Evolutionary conservation across 2,329 filamentous ascomycete species (phyloP).

Genomic region (Phoma sp.): DNA sequence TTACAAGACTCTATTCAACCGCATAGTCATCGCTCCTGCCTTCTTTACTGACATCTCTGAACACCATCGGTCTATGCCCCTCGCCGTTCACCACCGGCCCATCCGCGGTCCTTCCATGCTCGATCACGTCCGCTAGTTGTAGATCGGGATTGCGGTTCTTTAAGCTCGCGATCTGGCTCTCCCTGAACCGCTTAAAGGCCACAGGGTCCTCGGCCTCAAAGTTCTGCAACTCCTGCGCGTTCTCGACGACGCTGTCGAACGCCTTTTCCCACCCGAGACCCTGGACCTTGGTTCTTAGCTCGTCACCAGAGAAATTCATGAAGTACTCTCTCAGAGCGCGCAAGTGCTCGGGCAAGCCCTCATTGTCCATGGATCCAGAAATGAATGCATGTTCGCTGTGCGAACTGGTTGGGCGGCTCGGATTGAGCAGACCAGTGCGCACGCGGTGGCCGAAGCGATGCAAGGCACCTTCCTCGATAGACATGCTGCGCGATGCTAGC

Average conservation of each 20-base stretch:
- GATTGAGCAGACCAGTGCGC: constrained; percentile 65
- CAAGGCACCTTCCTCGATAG: constrained; percentile 72
- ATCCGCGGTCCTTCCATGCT: not conserved
- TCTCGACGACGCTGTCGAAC: constrained; percentile 67
- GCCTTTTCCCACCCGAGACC: constrained; percentile 61
- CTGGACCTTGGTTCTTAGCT: constrained; percentile 60
- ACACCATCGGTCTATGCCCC: constrained; percentile 2
- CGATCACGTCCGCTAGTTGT: constrained; percentile 9
- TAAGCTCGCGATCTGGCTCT: constrained; percentile 47
- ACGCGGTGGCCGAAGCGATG: constrained; percentile 72
- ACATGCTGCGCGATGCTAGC: constrained; percentile 67
- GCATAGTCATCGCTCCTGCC: constrained; percentile 4
- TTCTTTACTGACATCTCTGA: constrained; percentile 11
- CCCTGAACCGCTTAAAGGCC: constrained; percentile 40
- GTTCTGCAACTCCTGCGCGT: constrained; percentile 69
- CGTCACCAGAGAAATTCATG: constrained; percentile 66
- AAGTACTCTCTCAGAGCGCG: constrained; percentile 67
- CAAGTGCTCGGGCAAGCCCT: constrained; percentile 50
- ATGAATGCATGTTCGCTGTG: constrained; percentile 28
- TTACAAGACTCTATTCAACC: constrained; percentile 6
- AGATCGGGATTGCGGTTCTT: constrained; percentile 42
- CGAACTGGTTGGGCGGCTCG: constrained; percentile 34
- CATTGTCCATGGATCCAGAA: constrained; percentile 44
- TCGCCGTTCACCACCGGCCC: not conserved
- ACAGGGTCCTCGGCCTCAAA: constrained; percentile 56